Conservation (phyloP, 2,329 filamentous ascomycete species). For the Clonostachys byssicola region DNA sequence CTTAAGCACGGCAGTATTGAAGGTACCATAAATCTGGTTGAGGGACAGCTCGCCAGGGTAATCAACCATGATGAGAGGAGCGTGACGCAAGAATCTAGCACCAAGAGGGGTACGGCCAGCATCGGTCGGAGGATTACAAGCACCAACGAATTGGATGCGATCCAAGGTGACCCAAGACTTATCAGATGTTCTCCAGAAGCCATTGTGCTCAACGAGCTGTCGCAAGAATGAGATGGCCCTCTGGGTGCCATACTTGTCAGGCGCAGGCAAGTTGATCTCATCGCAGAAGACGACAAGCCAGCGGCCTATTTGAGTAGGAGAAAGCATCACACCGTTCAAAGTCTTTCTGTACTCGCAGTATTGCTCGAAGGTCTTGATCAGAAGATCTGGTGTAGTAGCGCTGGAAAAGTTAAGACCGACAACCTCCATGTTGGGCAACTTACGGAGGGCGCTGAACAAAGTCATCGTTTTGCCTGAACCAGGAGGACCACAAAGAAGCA, state of each 20-base stretch:
- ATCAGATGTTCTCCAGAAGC: constrained; percentile 97
- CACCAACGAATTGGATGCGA: constrained; percentile 97
- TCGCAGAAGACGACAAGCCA: constrained; percentile 99
- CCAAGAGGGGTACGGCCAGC: constrained; percentile 94
- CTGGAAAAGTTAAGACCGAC: constrained; percentile 99
- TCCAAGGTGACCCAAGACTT: constrained; percentile 98
- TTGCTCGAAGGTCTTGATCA: constrained; percentile 99
- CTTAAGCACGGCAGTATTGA: constrained; percentile 94
- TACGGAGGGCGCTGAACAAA: constrained; percentile 92
- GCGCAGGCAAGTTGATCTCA: constrained; percentile 97
- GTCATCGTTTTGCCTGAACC: constrained; percentile 99
- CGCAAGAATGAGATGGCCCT: constrained; percentile 95
- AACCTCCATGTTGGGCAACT: constrained; percentile 97
- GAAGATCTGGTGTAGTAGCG: constrained; percentile 92
- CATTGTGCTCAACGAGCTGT: constrained; percentile 97
- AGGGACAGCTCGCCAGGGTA: constrained; percentile 95
- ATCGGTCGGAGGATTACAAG: constrained; percentile 97
- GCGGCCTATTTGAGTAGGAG: constrained; percentile 91
- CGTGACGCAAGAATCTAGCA: constrained; percentile 88
- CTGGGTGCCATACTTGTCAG: constrained; percentile 96
- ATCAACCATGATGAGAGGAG: constrained; percentile 99
- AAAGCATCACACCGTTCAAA: constrained; percentile 90
- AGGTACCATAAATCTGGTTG: constrained; percentile 96
- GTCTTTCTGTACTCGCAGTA: constrained; percentile 99
- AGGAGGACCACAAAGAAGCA: constrained; percentile 93